Evolutionary conservation across 139 green algal genomes (phyloP).

Genomic region (Closterium sp.): DNA sequence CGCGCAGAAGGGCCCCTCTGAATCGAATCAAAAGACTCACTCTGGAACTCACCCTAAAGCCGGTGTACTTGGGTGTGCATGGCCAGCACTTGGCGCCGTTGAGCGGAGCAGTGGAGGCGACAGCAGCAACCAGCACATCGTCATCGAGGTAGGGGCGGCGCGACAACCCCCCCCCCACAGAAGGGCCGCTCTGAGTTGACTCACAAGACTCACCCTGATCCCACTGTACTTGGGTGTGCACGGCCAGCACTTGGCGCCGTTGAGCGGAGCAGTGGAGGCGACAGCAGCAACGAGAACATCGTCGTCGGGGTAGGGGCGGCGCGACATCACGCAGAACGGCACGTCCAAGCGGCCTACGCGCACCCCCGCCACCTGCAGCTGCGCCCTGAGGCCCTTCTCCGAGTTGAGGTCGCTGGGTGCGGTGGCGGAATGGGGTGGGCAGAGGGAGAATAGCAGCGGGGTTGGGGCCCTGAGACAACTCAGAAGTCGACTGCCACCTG

Average conservation of each 20-base stretch:
- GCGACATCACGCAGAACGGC: conserved; percentile 2
- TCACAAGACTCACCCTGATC: not conserved
- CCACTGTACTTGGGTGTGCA: not conserved
- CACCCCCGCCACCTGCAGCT: not conserved
- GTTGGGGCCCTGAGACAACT: too few relatives aligned
- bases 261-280: not conserved
- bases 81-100: too few relatives aligned
- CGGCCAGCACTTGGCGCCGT: conserved; percentile 20
- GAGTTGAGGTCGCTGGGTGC: not conserved
- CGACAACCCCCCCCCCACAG: too few relatives aligned
- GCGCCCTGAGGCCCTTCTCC: not conserved
- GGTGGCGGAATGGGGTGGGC: not conserved
- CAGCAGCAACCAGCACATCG: too few relatives aligned
- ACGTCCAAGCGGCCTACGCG: not conserved
- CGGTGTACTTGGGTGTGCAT: too few relatives aligned
- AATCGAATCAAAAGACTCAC: too few relatives aligned
- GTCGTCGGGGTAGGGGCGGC: conserved; percentile 1
- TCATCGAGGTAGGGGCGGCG: too few relatives aligned
- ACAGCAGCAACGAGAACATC: not conserved
- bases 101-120: too few relatives aligned
- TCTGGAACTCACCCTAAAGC: too few relatives aligned
- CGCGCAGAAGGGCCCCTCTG: conserved; percentile 12
- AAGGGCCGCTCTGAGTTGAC: too few relatives aligned
- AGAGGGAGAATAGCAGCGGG: too few relatives aligned
- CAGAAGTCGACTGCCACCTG: too few relatives aligned